phyloP scores from a whole-genome alignment of 805 yeast species.

The Hanseniaspora valbyensis region DNA sequence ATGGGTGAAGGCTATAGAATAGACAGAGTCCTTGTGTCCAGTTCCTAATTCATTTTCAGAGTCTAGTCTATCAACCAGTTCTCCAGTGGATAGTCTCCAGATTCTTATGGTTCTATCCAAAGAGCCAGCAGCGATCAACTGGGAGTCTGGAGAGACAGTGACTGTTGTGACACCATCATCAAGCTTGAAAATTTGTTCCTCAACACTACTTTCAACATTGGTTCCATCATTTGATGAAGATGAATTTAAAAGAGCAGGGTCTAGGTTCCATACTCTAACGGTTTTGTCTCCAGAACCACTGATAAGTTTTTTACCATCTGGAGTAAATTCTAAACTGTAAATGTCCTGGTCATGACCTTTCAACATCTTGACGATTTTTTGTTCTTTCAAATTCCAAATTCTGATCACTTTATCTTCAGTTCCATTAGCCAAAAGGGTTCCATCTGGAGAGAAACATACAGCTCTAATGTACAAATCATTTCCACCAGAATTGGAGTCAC shows the following conservation, averaged over 20 bases:
- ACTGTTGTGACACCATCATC: conserved; percentile 98
- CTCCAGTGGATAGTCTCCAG: conserved; percentile 91
- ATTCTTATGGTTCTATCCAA: conserved; percentile 91
- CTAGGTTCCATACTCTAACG: conserved; percentile 88
- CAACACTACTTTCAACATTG: neutral
- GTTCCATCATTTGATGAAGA: neutral
- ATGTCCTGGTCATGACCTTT: conserved; percentile 97
- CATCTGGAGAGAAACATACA: conserved; percentile 93
- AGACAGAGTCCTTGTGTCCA: conserved; percentile 93
- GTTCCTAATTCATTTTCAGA: conserved; percentile 79
- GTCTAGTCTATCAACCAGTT: conserved; percentile 82
- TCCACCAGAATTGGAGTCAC: neutral
- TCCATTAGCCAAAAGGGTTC: conserved; percentile 85
- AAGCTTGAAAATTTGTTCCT: conserved; percentile 53
- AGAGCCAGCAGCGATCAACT: conserved; percentile 90
- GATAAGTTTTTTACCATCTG: conserved; percentile 84
- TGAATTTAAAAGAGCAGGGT: conserved; percentile 14
- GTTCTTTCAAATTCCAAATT: conserved; percentile 86
- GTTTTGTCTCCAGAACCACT: conserved; percentile 96
- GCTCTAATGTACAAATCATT: conserved; percentile 80
- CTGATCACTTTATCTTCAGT: conserved; percentile 84
- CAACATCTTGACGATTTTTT: conserved; percentile 73
- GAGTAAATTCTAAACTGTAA: conserved; percentile 88
- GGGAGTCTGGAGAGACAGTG: conserved; percentile 92
- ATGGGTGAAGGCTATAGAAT: conserved; percentile 85